Evolutionary conservation across 306 rosid genomes (phyloP), one percentile per base, ranked within the genome.

Genomic region (Medicago ruthenica): DNA sequence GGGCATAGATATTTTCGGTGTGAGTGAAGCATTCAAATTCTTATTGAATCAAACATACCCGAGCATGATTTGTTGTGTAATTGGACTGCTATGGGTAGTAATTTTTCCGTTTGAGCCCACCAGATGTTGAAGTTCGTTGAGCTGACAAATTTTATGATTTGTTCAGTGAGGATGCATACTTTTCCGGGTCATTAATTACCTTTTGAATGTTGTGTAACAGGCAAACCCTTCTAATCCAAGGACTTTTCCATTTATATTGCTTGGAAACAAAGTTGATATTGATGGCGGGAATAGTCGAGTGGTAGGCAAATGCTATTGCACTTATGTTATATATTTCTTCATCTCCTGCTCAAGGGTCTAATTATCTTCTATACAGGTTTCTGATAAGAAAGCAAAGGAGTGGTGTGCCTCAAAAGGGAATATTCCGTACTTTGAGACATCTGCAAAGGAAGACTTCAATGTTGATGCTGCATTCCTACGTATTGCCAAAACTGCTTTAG

Each of bases 231-330:
- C 93, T 42, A 84, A 88, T 76, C 93, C 97, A 15, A 86, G 71
- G 81, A 82, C 81, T 6, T 93, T 93, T 83, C 98, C 98, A 0
- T 91, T 93, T 77, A 89, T 88, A 76, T 84, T 91, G 84, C 97
- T 93, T 48, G 98, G 96, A 83, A 93, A 93, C 87, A 93, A 93
- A 92, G 82, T 93, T 79, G 96, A 93, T 86, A 90, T 93, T 44
- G 97, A 93, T 82, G 98, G 97, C 71, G 98, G 96, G 74, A 93
- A 91, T 80, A 93, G 97, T 87, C 86, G 97, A 78, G 98, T 93
- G 97, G 97, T 93, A 87, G 71, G 97, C 20, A 69, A 51, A 71
- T 55, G 41, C 48, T 14, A 31, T 76, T 48, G 70, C 45, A 13
- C 15, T 24, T 66, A n/a, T 34, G 16, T 24, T 66, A n/a, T 34